A percentile compares a stretch with the other conserved stretches of the same genome.
These are phyloP conservation scores for Biscogniauxia sp. DNA, from an alignment of 2,329 filamentous ascomycete species.

Conservation along the genomic window DNA sequence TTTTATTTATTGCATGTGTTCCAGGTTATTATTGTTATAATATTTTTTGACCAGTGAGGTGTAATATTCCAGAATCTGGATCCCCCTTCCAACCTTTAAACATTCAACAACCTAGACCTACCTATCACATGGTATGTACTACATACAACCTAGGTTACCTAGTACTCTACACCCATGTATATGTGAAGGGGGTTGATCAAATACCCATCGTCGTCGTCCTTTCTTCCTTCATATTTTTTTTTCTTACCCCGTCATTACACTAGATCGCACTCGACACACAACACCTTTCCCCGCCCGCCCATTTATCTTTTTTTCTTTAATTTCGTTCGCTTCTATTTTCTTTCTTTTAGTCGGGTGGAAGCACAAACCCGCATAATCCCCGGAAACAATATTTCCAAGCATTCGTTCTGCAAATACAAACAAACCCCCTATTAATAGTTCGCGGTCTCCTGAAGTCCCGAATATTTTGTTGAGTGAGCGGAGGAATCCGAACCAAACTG, in stretches of 20 bases:
- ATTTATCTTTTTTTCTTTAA: conserved; percentile 6
- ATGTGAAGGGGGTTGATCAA: neutral
- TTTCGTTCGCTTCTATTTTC: conserved; percentile 15
- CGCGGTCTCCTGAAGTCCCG: neutral
- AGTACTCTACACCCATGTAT: neutral
- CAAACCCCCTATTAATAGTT: neutral
- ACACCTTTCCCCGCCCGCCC: conserved; percentile 11
- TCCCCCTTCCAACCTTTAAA: conserved; percentile 20
- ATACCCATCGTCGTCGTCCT: conserved; percentile 7
- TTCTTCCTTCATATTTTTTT: conserved; percentile 7
- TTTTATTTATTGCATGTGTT: no score
- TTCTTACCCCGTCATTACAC: neutral
- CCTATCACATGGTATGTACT: conserved; percentile 8
- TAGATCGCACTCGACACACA: conserved; percentile 7
- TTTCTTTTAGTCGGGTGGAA: neutral
- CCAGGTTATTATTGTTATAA: no score
- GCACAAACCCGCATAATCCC: neutral
- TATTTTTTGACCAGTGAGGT: conserved; percentile 9
- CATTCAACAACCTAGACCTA: conserved; percentile 10
- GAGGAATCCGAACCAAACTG: neutral
- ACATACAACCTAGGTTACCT: neutral
- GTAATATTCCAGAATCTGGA: conserved; percentile 19
- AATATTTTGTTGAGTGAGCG: neutral
- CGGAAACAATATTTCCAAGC: neutral
- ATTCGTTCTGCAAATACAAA: neutral